A percentile compares a stretch with the other conserved stretches of the same genome.
These are phyloP conservation scores for Salix brachista DNA, from an alignment of 345 rosid genomes.

Conservation along the genomic window DNA sequence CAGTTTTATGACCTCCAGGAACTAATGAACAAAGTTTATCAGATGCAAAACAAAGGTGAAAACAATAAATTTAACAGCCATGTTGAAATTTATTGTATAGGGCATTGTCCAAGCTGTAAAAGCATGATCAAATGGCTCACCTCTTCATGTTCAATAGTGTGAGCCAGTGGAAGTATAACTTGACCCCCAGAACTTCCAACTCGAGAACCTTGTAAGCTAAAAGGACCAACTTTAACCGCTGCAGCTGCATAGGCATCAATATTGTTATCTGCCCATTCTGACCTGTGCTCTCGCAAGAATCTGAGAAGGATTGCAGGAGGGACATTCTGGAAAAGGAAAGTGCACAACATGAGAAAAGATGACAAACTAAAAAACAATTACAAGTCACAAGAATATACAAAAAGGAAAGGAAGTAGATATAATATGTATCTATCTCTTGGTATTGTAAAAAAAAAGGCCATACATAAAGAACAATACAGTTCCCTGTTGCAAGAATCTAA, in stretches of 20 bases:
- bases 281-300: conserved; percentile 93
- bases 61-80: neutral
- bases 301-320: conserved; percentile 97
- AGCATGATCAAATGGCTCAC: conserved; percentile 32
- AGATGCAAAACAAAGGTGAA: neutral
- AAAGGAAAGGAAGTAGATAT: neutral
- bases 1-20: conserved; percentile 89
- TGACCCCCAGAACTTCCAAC: conserved; percentile 88
- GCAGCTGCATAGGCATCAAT: conserved; percentile 95
- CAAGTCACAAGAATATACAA: neutral
- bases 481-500: neutral
- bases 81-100: neutral
- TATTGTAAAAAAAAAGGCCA: neutral
- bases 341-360: neutral
- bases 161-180: conserved; percentile 94
- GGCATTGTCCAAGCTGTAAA: neutral
- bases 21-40: conserved; percentile 32
- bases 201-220: conserved; percentile 72
- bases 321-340: conserved; percentile 55
- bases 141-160: conserved; percentile 95
- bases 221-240: conserved; percentile 92
- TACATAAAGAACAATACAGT: neutral
- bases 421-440: neutral
- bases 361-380: neutral
- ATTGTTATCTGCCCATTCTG: conserved; percentile 98